Base-by-base conservation (phyloP, 805 yeast genomes). In the Starmerella sirachaensis region DNA sequence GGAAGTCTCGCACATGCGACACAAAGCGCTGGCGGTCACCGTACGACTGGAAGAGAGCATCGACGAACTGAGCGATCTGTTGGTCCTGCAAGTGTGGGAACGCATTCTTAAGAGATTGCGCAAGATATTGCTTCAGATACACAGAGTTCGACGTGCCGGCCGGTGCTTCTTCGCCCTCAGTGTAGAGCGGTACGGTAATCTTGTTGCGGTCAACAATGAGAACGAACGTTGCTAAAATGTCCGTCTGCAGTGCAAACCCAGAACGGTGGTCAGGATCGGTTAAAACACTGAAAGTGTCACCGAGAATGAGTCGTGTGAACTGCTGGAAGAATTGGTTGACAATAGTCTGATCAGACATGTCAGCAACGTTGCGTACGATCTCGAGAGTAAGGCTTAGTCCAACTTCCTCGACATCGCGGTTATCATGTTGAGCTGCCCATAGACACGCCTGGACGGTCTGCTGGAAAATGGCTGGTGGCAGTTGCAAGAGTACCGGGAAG, bases 211-310 rank as follows among this genome's bases (percentile, higher is more conserved):
- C 82, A 11, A 88, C 91, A 43, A 88, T 65, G 42, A 81, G 81
- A 46, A 91, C 74, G 62, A 91, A 69, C 57, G 76, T 80, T 41
- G 93, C 78, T 51, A 91, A 69, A 46, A 93, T 67, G 54, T 80
- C 79, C 6, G 93, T 70, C 63, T 91, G 99, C 49, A 76, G 70
- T 45, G 78, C 73, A 65, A 91, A 91, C 1, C 97, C 97, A 19
- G 97, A 83, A 63, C 91, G 88, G 61, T 91, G 99, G 60, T 91
- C 99, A 7, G 95, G 78, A 59, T 91, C 97, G 3, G 98, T 91
- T 40, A 91, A 69, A 22, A 91, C 97, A 53, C 72, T 81, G 57
- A 91, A 91, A 1, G 93, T 80, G 58, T 91, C 99, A 41, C 91
- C 76, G 45, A 91, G 70, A 41, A 91, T 84, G 35, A 83, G 78